A percentile compares a stretch with the other conserved stretches of the same genome.
Evolutionary conservation across 768 basidiomycete species (phyloP).

Genomic region (Pluteus cervinus): DNA sequence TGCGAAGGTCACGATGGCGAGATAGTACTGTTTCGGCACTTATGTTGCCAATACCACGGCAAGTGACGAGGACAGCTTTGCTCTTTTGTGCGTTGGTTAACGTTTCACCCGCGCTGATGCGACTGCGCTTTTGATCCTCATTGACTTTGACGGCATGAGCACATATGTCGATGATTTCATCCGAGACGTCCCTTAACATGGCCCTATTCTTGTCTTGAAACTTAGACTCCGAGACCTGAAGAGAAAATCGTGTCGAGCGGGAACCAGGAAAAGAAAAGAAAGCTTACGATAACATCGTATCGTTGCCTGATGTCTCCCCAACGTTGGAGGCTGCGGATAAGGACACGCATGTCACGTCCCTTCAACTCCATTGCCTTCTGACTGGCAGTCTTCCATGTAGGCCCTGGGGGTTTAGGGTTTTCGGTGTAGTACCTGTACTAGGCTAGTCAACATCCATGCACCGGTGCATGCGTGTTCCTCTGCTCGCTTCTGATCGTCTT

Average conservation of each 20-base stretch:
- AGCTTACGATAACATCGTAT: slow-evolving; percentile 86
- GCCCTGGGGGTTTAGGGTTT: slow-evolving; percentile 72
- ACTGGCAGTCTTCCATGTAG: slow-evolving; percentile 81
- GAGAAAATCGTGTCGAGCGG: slow-evolving; percentile 3
- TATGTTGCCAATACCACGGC: slow-evolving; percentile 84
- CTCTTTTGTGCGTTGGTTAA: slow-evolving; percentile 91
- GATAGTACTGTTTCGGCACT: slow-evolving; percentile 97
- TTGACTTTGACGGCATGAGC: slow-evolving; percentile 77
- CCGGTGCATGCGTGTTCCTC: slow-evolving; percentile 77
- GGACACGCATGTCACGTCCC: slow-evolving; percentile 92
- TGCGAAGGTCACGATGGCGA: slow-evolving; percentile 80
- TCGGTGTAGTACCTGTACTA: slow-evolving; percentile 48
- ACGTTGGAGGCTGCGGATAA: slow-evolving; percentile 90
- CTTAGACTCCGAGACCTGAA: slow-evolving; percentile 80
- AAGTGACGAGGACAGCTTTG: slow-evolving; percentile 92
- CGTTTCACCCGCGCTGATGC: slow-evolving; percentile 78
- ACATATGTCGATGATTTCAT: slow-evolving; percentile 88
- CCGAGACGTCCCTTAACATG: slow-evolving; percentile 85
- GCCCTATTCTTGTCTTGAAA: slow-evolving; percentile 90
- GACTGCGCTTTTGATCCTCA: slow-evolving; percentile 71
- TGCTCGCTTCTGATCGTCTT: slow-evolving; percentile 67
- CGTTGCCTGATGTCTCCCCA: slow-evolving; percentile 97
- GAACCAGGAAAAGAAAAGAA: slow-evolving; percentile 5
- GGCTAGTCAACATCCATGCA: slow-evolving; percentile 89
- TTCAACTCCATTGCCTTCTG: slow-evolving; percentile 96